phyloP scores from a whole-genome alignment of 208 protist genomes.

The Crithidia acanthocephali region DNA sequence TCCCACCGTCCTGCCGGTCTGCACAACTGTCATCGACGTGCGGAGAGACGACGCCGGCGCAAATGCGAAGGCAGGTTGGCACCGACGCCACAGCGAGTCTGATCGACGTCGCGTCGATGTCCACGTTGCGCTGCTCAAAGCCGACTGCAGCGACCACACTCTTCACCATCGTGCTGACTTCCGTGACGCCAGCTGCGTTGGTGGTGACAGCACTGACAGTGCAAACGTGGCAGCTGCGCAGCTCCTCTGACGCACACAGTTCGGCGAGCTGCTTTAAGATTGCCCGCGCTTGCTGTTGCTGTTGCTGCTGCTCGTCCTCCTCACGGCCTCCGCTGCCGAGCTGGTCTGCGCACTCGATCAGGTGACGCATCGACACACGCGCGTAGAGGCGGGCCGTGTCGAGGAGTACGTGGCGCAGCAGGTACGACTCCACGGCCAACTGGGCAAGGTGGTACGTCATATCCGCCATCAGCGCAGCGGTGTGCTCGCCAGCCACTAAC shows the following conservation, averaged over 20 bases:
- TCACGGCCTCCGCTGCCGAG: background rate
- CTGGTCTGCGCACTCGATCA: slow-evolving; percentile 8
- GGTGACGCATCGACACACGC: slow-evolving; percentile 32
- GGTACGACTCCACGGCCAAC: slow-evolving; percentile 6
- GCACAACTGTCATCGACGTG: background rate
- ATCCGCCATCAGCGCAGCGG: slow-evolving; percentile 10
- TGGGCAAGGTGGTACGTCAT: slow-evolving; percentile 20
- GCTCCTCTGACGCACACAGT: slow-evolving; percentile 40
- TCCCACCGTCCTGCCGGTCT: background rate
- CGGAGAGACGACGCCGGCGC: slow-evolving; percentile 5
- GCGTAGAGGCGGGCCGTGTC: slow-evolving; percentile 46
- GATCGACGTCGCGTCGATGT: background rate
- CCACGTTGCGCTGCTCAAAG: background rate
- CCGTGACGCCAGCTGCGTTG: background rate
- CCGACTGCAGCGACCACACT: background rate
- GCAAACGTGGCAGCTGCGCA: slow-evolving; percentile 19
- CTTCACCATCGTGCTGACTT: background rate
- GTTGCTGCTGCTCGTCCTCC: slow-evolving; percentile 5
- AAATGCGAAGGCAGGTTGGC: background rate
- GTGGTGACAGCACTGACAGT: background rate
- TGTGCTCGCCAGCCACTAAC: slow-evolving; percentile 14
- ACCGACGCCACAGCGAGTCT: background rate
- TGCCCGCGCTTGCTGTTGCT: background rate
- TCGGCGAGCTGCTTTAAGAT: slow-evolving; percentile 36
- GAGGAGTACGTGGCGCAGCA: slow-evolving; percentile 44